Base-by-base conservation (phyloP, 2,329 filamentous ascomycete species). In the Alternaria sp. region DNA sequence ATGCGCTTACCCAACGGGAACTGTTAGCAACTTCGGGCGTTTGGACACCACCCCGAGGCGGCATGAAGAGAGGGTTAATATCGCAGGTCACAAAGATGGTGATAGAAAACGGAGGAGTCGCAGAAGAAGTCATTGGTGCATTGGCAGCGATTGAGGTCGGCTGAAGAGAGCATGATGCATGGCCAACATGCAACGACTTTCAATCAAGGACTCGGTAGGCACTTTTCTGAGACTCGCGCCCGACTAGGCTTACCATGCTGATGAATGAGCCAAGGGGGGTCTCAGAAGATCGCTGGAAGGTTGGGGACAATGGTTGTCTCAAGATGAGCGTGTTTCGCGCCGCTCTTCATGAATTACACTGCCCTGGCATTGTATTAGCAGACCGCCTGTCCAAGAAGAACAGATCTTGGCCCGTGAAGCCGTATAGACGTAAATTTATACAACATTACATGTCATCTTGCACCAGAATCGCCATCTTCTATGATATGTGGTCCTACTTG, bases 21-120 rank as follows among this genome's bases (percentile, higher is more conserved):
- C 82, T 85, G 54, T 80, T 85, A 29, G 88, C 90, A 3, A 76
- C 80, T 23, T 73, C 81, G 58, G 89, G 91, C 2, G 91, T 97
- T 28, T 97, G 94, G 94, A 90, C 87, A 70, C 90, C 93, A 37
- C 90, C 91, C 31, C 79, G 93, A 31, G 94, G 94, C 37, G 94
- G 94, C 2, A 87, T 94, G 36, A 93, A 91, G 80, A 86, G 92
- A 69, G 82, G 80, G 4, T 81, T 95, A 17, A 80, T 98, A 65
- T 85, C 88, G 51, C 83, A 84, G 52, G 91, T 97, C 79, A 87
- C 96, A 60, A 87, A 89, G 74, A 87, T 89, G 74, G 90, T 93
- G 31, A 77, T 96, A 58, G 86, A 90, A 73, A 86, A 85, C 69
- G 90, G 90, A 0, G 92, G 93, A 33, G 89, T 97, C 28, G 92